Conservation (phyloP, 2,329 filamentous ascomycete species). For the Sclerotinia trifoliorum region DNA sequence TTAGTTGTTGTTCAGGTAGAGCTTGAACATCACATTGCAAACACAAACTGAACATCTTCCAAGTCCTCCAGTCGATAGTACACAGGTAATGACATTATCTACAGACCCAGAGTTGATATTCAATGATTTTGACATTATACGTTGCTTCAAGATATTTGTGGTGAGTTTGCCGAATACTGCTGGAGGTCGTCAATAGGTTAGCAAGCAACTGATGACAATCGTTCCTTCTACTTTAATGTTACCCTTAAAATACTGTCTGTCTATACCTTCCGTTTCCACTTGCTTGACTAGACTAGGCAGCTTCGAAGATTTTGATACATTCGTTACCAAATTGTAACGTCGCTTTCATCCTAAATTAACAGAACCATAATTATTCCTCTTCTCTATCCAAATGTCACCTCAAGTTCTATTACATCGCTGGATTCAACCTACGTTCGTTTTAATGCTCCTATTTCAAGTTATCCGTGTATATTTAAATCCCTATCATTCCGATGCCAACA, state of each 20-base stretch:
- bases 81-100: not conserved
- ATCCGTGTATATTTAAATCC: slow-evolving; percentile 21
- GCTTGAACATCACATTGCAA: too few species aligned
- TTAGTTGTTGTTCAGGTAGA: too few species aligned
- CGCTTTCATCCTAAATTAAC: not conserved
- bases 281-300: too few species aligned
- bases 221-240: slow-evolving; percentile 9
- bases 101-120: too few species aligned
- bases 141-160: not conserved
- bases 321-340: not conserved
- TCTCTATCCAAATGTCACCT: slow-evolving; percentile 28
- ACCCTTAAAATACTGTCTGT: too few species aligned
- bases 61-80: too few species aligned
- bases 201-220: not conserved
- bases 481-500: slow-evolving; percentile 25
- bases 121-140: not conserved
- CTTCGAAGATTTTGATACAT: not conserved
- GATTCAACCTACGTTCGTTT: slow-evolving; percentile 25
- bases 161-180: not conserved
- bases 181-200: not conserved
- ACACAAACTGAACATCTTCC: too few species aligned
- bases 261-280: not conserved
- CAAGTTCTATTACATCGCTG: slow-evolving; percentile 24
- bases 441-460: slow-evolving; percentile 25
- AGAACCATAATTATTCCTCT: not conserved